phyloP scores from a whole-genome alignment of 2,329 filamentous ascomycete genomes.

The Geosmithia morbida region DNA sequence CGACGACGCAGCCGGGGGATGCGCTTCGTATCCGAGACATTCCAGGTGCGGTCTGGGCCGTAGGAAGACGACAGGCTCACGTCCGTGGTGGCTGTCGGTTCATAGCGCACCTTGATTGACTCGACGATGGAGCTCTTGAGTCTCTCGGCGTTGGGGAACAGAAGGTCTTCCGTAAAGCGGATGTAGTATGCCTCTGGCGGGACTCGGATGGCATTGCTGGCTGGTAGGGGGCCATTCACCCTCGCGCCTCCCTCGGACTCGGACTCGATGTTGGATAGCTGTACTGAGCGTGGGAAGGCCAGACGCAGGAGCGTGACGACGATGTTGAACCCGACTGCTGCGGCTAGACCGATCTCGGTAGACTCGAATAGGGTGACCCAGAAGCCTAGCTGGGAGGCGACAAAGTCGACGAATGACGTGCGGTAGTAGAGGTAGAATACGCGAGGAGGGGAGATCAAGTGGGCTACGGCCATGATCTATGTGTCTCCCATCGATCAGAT shows the following conservation, averaged over 20 bases:
- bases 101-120: slow-evolving; percentile 22
- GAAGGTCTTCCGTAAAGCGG: slow-evolving; percentile 38
- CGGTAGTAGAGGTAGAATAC: slow-evolving; percentile 51
- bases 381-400: slow-evolving; percentile 47
- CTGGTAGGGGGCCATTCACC: slow-evolving; percentile 6
- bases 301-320: slow-evolving; percentile 43
- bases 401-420: slow-evolving; percentile 49
- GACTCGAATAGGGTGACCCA: slow-evolving; percentile 49
- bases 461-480: slow-evolving; percentile 46
- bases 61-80: slow-evolving; percentile 20
- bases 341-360: slow-evolving; percentile 44
- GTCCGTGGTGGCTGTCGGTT: slow-evolving; percentile 24
- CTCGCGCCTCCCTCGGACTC: slow-evolving; percentile 13
- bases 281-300: slow-evolving; percentile 33
- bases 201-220: slow-evolving; percentile 10
- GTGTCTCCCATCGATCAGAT: neutral
- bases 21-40: slow-evolving; percentile 32
- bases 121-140: slow-evolving; percentile 34
- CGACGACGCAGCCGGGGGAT: slow-evolving; percentile 27
- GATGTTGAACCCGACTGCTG: slow-evolving; percentile 48
- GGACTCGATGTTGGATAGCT: slow-evolving; percentile 13
- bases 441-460: slow-evolving; percentile 41
- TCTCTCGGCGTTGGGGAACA: slow-evolving; percentile 46
- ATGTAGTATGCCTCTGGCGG: slow-evolving; percentile 39
- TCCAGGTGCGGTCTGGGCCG: slow-evolving; percentile 34